A percentile compares a stretch with the other conserved stretches of the same genome.
phyloP scores from a whole-genome alignment of 805 yeast species.

The Lachancea lanzarotensis region DNA sequence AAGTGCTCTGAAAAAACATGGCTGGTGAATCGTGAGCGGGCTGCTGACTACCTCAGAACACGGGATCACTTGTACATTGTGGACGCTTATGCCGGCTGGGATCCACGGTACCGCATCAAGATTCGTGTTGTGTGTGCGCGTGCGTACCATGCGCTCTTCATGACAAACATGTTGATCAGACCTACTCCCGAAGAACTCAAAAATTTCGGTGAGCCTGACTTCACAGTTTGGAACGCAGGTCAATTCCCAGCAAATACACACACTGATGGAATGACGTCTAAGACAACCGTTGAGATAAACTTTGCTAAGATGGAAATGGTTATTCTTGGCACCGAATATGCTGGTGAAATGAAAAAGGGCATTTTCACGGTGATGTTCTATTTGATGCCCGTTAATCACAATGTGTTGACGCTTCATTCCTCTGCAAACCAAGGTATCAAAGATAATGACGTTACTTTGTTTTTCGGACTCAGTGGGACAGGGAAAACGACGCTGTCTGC shows the following conservation, averaged over 20 bases:
- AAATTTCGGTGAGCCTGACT: conserved; percentile 94
- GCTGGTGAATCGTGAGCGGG: conserved; percentile 93
- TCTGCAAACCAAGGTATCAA: conserved; percentile 86
- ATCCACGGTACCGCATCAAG: conserved; percentile 92
- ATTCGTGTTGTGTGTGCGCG: conserved; percentile 95
- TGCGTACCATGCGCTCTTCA: conserved; percentile 96
- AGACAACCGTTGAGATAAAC: conserved; percentile 92
- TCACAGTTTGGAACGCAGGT: conserved; percentile 97
- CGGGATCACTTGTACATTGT: conserved; percentile 90
- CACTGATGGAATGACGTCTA: conserved; percentile 95
- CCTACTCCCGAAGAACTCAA: conserved; percentile 87
- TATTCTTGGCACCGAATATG: conserved; percentile 96
- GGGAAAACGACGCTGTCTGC: conserved; percentile 98
- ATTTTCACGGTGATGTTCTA: conserved; percentile 98
- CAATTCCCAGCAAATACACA: conserved; percentile 96
- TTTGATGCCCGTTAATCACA: conserved; percentile 91
- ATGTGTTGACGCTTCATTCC: conserved; percentile 89
- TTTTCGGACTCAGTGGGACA: conserved; percentile 96
- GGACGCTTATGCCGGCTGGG: conserved; percentile 99
- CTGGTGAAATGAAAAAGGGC: conserved; percentile 99
- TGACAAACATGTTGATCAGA: conserved; percentile 96
- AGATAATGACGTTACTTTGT: conserved; percentile 82
- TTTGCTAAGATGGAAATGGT: conserved; percentile 98
- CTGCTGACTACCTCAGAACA: conserved; percentile 92
- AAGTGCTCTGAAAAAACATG: conserved; percentile 91